phyloP scores from a whole-genome alignment of 129 eudicot genomes.

The Cynara cardunculus region DNA sequence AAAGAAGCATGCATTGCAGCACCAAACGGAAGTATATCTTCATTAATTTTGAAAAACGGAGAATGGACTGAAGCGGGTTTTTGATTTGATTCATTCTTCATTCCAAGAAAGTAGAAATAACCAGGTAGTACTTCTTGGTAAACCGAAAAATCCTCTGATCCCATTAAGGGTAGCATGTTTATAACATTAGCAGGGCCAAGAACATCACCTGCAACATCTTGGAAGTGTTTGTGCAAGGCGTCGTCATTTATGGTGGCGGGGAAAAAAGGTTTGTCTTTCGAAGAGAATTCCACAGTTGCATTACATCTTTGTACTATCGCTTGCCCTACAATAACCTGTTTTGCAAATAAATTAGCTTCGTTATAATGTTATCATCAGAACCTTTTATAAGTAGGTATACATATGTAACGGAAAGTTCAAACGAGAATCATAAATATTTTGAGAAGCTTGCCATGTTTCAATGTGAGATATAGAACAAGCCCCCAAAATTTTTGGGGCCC shows the following conservation, averaged over 20 bases:
- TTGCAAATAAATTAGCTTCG: conserved; percentile 6
- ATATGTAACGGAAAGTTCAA: too few species aligned
- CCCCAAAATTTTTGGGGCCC: not conserved
- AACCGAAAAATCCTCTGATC: conserved; percentile 86
- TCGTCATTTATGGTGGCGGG: conserved; percentile 74
- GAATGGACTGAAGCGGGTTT: conserved; percentile 52
- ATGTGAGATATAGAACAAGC: not conserved
- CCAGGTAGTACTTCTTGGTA: conserved; percentile 88
- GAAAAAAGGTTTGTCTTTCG: conserved; percentile 44
- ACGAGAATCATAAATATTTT: not conserved
- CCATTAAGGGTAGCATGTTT: conserved; percentile 73
- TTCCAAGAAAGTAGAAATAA: conserved; percentile 74
- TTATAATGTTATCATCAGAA: not conserved
- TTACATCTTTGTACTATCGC: conserved; percentile 91
- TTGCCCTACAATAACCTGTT: conserved; percentile 81
- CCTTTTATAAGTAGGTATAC: not conserved
- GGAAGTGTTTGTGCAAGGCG: conserved; percentile 54
- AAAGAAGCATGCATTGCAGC: conserved; percentile 94
- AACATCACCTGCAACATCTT: conserved; percentile 53
- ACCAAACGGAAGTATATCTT: conserved; percentile 74
- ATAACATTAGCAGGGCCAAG: conserved; percentile 54
- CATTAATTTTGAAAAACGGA: conserved; percentile 63
- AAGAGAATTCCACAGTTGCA: conserved; percentile 72
- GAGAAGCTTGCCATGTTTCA: not conserved
- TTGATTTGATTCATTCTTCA: conserved; percentile 53